Base-by-base conservation (phyloP, 371 early-diverging fungal genomes). In the Mortierella sp. region DNA sequence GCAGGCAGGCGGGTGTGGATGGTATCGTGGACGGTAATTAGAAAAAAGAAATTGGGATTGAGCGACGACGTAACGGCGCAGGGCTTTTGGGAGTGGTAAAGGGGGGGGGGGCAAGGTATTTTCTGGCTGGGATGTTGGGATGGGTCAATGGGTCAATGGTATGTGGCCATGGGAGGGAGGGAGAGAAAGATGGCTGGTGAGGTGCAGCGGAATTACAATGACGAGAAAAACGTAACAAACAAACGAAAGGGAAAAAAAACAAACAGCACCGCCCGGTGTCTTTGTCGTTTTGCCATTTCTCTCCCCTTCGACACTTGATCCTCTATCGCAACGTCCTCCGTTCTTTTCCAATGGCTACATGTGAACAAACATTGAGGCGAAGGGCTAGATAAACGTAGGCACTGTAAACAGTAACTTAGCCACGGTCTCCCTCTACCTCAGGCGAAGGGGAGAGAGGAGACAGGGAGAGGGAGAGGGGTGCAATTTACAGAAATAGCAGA, bases 131-230 rank as follows among this genome's bases (percentile, higher is more conserved):
- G 34, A 40, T 67, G 67, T 21, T 37, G 67, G 24, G 24, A 67
- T 67, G 24, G 24, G 24, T 50, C 43, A 5, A 59, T 34, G 34
- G 16, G 31, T 16, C 2, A 31, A 61, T 61, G 31, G 61, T 34
- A 31, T 16, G 31, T 61, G 31, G 34, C 31, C 19, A 59, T 31
- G 59, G 34, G 31, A 61, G 24, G 40, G 34, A 40, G 21, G 24
- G 67, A 37, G 50, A 31, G 31, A 24, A 19, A 9, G 37, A 61
- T 34, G 64, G 64, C 64, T 61, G 64, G 57, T 57, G 57, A 34
- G 8, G 34, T 31, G 34, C 67, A 67, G 67, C 67, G 40, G 67
- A 67, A 67, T 67, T 67, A 67, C 67, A 67, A 67, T 67, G 67
- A 37, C 24, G 24, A 67, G 64, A 57, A 57, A 5, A 9, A n/a